phyloP scores from a whole-genome alignment of 2,329 filamentous ascomycete species.

The Fonsecaea monophora region DNA sequence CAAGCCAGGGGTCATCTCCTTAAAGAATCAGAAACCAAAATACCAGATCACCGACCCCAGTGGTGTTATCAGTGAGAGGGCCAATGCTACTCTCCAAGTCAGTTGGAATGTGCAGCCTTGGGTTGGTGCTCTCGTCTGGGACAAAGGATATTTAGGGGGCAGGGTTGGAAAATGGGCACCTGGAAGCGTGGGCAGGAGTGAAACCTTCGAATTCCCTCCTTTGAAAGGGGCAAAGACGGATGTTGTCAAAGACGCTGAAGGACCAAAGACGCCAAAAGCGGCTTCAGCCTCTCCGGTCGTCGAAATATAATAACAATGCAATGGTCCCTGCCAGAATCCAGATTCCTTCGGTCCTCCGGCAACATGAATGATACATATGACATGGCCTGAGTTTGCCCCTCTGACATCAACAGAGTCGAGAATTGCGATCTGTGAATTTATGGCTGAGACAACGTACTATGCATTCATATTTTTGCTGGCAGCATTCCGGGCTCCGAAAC shows the following conservation, averaged over 20 bases:
- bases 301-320: constrained; percentile 29
- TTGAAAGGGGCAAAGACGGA: constrained; percentile 53
- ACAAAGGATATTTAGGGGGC: constrained; percentile 53
- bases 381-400: neutral
- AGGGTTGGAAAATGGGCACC: constrained; percentile 59
- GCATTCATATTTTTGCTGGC: neutral
- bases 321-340: neutral
- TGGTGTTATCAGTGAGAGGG: constrained; percentile 75
- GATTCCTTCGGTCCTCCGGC: neutral
- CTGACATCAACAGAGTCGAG: neutral
- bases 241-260: constrained; percentile 33
- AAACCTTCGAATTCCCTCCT: constrained; percentile 62
- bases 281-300: constrained; percentile 33
- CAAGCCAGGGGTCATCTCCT: constrained; percentile 68
- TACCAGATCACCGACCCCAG: constrained; percentile 95
- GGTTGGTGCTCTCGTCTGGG: constrained; percentile 89
- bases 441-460: neutral
- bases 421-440: neutral
- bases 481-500: neutral
- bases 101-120: constrained; percentile 98
- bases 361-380: neutral
- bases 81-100: constrained; percentile 77
- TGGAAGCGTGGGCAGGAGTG: constrained; percentile 58
- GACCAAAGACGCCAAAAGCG: constrained; percentile 35
- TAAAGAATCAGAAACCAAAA: constrained; percentile 88